Base-by-base conservation (phyloP, 352 stramenopile genomes). In the Phytopythium litorale region DNA sequence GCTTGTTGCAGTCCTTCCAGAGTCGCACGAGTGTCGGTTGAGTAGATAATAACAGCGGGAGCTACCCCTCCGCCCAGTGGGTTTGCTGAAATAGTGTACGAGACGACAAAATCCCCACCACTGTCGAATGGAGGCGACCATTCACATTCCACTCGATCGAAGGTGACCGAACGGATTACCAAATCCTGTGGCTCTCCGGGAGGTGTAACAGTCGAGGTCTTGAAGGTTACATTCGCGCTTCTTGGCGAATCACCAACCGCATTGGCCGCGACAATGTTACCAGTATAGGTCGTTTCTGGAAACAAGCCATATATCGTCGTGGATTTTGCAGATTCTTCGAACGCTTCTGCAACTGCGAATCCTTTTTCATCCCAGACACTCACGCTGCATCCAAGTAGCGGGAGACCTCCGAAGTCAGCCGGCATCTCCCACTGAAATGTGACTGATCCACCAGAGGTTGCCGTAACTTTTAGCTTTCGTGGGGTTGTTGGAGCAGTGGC, bases 321-420 rank as follows among this genome's bases (percentile, higher is more conserved):
- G 1, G 33, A 28, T n/a, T 60, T 70, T 19, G 65, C 28, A 11
- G 63, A 58, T 32, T 71, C 70, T 1, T 52, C 56, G 37, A 77
- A 81, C 4, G 40, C 37, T 19, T 66, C 48, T 7, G 33, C 35
- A 49, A 74, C 81, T n/a, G 69, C 37, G 3, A 64, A 66, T 15
- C 53, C 52, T 11, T 58, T 45, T 0, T 42, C 56, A 3, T 35
- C 67, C 1, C 56, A 56, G 42, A 85, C 73, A 13, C 60, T 71
- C 0, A 91, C 45, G 16, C 56, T 54, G 21, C 81, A 89, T 18
- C 59, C 64, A 0, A 62, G 56, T 0, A 91, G 42, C 16, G 78
- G 65, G 9, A 77, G 56, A 1, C 82, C 82, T 11, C 82, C 82
- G 0, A 67, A 63, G 48, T 91, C 82, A 7, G 32, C 40, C 25